A percentile compares a stretch with the other conserved stretches of the same genome.
Conservation (phyloP, 495 filamentous ascomycete species). For the Podospora fimiseda region DNA sequence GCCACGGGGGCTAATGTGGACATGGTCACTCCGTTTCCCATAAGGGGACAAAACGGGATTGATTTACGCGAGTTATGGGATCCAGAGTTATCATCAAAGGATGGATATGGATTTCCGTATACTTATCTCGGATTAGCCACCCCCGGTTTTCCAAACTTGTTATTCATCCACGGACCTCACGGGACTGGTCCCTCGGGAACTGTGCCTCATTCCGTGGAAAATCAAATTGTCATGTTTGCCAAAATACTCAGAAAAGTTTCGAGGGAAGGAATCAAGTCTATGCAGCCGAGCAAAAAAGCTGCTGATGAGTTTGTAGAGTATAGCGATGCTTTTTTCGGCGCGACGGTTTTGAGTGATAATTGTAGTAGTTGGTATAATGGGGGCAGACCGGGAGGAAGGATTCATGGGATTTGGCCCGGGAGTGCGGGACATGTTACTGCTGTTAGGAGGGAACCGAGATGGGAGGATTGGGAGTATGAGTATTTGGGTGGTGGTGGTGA, state of each 20-base stretch:
- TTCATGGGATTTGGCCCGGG: conserved; percentile 63
- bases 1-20: conserved; percentile 60
- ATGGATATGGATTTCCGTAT: conserved; percentile 53
- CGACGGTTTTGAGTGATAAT: conserved; percentile 54
- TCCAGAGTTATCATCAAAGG: conserved; percentile 16
- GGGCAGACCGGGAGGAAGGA: conserved; percentile 47
- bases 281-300: conserved; percentile 47
- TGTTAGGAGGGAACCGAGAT: conserved; percentile 54
- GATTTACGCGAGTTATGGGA: conserved; percentile 45
- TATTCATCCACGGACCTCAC: conserved; percentile 55
- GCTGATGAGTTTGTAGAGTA: conserved; percentile 59
- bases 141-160: conserved; percentile 60
- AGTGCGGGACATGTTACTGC: conserved; percentile 53
- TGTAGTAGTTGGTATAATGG: conserved; percentile 69
- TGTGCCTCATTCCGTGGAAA: conserved; percentile 48
- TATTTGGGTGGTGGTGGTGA: conserved; percentile 37
- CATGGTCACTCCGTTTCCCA: conserved; percentile 53
- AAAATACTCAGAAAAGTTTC: conserved; percentile 59
- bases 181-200: conserved; percentile 47
- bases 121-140: conserved; percentile 58
- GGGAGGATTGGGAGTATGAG: conserved; percentile 68
- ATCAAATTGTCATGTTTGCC: conserved; percentile 52
- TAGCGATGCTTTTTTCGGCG: conserved; percentile 54
- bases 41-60: conserved; percentile 42
- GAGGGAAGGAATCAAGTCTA: conserved; percentile 56